Percentiles rank a stretch among this genome's conserved stretches.
phyloP scores from a whole-genome alignment of 1,139 yeast genomes.

The Geotrichum citri-aurantii region DNA sequence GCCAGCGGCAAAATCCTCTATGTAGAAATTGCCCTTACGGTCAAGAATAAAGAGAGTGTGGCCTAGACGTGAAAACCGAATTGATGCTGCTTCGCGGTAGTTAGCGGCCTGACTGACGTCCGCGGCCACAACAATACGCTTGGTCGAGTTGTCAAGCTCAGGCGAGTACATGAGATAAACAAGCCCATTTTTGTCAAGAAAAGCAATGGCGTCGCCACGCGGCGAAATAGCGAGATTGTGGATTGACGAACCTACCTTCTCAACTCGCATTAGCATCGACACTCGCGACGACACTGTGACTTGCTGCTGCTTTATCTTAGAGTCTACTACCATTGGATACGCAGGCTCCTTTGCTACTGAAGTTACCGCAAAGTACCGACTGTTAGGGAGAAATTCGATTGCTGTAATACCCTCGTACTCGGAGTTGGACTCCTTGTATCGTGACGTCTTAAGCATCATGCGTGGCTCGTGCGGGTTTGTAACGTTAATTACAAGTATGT shows the following conservation, averaged over 20 bases:
- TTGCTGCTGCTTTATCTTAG: constrained; percentile 41
- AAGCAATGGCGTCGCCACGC: constrained; percentile 58
- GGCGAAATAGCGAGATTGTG: constrained; percentile 76
- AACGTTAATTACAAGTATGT: constrained; percentile 73
- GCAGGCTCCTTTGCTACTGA: constrained; percentile 53
- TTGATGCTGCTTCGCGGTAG: constrained; percentile 62
- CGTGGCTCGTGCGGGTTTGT: constrained; percentile 62
- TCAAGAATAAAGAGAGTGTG: constrained; percentile 72
- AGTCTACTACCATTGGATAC: constrained; percentile 52
- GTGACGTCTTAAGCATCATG: constrained; percentile 56
- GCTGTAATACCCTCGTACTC: constrained; percentile 84
- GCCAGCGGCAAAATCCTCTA: constrained; percentile 87
- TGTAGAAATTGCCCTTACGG: constrained; percentile 68
- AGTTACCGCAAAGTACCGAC: constrained; percentile 50
- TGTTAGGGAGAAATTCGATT: constrained; percentile 62
- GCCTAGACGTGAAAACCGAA: constrained; percentile 73
- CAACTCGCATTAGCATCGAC: constrained; percentile 48
- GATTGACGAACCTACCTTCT: constrained; percentile 76
- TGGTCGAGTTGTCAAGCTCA: constrained; percentile 43
- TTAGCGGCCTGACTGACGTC: constrained; percentile 68
- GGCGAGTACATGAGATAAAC: constrained; percentile 68
- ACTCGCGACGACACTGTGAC: constrained; percentile 26
- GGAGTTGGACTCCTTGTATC: constrained; percentile 55
- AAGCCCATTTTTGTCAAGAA: constrained; percentile 69
- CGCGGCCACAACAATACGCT: constrained; percentile 64